Percentiles rank a stretch among this genome's conserved stretches.
phyloP scores from a whole-genome alignment of 345 rosid genomes.

The Euphorbia pulcherrima region DNA sequence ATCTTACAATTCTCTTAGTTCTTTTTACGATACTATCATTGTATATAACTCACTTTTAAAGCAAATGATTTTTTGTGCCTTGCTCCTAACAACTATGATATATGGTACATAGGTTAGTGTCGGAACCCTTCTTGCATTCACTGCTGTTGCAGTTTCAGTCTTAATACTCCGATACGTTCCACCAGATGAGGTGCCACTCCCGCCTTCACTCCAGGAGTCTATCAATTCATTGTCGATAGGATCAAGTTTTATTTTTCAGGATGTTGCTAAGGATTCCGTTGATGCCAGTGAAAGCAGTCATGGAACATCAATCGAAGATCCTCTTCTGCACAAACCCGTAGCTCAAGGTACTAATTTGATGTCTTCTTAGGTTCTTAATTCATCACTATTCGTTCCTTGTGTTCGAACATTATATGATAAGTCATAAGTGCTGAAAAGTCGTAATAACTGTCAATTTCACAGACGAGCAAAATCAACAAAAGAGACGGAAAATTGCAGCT shows the following conservation, averaged over 20 bases:
- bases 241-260: constrained; percentile 12
- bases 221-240: constrained; percentile 22
- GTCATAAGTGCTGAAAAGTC: too few relatives aligned
- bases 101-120: constrained; percentile 60
- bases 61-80: too few relatives aligned
- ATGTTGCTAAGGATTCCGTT: constrained; percentile 9
- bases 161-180: constrained; percentile 65
- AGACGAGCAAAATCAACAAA: constrained; percentile 39
- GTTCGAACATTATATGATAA: not conserved
- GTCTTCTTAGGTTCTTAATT: constrained; percentile 3
- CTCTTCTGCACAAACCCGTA: constrained; percentile 34
- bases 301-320: constrained; percentile 28
- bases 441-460: constrained; percentile 9
- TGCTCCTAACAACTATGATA: too few relatives aligned
- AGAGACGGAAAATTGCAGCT: constrained; percentile 51
- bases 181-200: constrained; percentile 49
- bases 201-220: constrained; percentile 34
- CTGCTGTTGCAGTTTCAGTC: constrained; percentile 57
- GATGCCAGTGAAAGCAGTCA: constrained; percentile 26
- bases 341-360: constrained; percentile 33
- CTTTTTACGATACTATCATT: too few relatives aligned
- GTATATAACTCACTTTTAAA: too few relatives aligned
- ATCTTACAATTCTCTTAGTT: too few relatives aligned
- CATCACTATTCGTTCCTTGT: not conserved
- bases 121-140: constrained; percentile 70